A percentile compares a stretch with the other conserved stretches of the same genome.
Evolutionary conservation across 108 stramenopile genomes (phyloP).

Genomic region (Fragilaria crotonensis): DNA sequence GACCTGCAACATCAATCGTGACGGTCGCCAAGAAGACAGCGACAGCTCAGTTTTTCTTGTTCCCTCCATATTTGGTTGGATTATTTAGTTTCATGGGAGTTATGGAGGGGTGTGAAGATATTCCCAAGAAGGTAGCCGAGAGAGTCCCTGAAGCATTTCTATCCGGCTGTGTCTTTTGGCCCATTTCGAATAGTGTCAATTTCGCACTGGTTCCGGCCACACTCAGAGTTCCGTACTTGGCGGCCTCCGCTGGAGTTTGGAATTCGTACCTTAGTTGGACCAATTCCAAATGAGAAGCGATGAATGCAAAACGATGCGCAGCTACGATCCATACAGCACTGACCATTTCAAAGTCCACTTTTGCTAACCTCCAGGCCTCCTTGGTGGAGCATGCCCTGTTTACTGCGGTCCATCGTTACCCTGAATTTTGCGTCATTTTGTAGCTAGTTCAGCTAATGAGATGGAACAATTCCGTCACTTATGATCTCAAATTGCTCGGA

Average conservation of each 20-base stretch:
- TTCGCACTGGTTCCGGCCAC: constrained; percentile 23
- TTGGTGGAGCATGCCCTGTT: too few species aligned
- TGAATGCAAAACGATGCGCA: too few species aligned
- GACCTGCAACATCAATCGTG: constrained; percentile 5
- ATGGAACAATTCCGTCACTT: too few species aligned
- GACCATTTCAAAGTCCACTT: too few species aligned
- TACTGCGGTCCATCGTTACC: too few species aligned
- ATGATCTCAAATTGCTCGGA: too few species aligned
- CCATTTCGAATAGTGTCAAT: constrained; percentile 32
- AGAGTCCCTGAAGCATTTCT: constrained; percentile 32
- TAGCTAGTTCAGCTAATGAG: too few species aligned
- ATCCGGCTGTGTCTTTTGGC: constrained; percentile 41
- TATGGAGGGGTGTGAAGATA: constrained; percentile 20
- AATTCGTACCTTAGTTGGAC: constrained; percentile 39
- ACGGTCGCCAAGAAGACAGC: constrained; percentile 32
- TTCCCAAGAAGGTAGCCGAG: constrained; percentile 14
- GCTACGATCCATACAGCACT: too few species aligned
- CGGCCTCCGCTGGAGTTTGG: constrained; percentile 29
- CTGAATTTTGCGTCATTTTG: too few species aligned
- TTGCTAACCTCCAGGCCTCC: too few species aligned
- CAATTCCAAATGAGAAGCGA: constrained; percentile 11
- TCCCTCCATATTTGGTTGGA: constrained; percentile 41
- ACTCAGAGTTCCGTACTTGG: constrained; percentile 26
- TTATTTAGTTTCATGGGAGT: constrained; percentile 28
- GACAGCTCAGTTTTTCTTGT: constrained; percentile 29